phyloP scores from a whole-genome alignment of 768 basidiomycete species.

The Russula sp. region DNA sequence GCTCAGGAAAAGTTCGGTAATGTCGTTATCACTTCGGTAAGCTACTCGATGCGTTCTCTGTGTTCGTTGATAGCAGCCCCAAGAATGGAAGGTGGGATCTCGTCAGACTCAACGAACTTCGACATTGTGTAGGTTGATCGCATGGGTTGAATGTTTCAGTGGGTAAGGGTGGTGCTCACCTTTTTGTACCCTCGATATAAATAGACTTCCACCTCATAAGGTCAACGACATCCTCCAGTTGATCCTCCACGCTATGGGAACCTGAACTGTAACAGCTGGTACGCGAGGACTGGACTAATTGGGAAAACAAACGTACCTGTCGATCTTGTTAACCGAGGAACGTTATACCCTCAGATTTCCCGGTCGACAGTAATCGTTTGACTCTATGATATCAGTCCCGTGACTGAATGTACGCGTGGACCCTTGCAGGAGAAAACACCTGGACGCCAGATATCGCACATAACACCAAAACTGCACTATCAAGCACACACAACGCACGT shows the following conservation, averaged over 20 bases:
- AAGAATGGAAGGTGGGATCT: slow-evolving; percentile 74
- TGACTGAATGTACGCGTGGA: no score
- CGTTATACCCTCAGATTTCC: no score
- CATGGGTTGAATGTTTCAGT: not conserved
- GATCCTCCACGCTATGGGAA: slow-evolving; percentile 91
- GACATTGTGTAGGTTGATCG: slow-evolving; percentile 40
- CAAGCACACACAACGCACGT: no score
- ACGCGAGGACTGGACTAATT: slow-evolving; percentile 42
- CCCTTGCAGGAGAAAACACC: no score
- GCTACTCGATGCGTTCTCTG: slow-evolving; percentile 84
- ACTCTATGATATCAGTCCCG: no score
- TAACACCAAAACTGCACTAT: no score
- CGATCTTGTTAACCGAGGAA: no score
- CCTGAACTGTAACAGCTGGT: slow-evolving; percentile 89
- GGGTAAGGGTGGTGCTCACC: slow-evolving; percentile 42
- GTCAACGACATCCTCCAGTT: slow-evolving; percentile 88
- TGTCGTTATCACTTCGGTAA: slow-evolving; percentile 95
- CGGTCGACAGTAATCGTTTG: no score
- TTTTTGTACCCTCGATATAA: slow-evolving; percentile 87
- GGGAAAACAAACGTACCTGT: no score
- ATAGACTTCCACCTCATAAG: slow-evolving; percentile 38
- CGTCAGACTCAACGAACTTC: slow-evolving; percentile 72
- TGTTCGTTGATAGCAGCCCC: slow-evolving; percentile 80
- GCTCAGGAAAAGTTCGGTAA: slow-evolving; percentile 86
- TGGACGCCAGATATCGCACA: no score